phyloP scores from a whole-genome alignment of 495 filamentous ascomycete genomes.

The Talaromyces ruber region DNA sequence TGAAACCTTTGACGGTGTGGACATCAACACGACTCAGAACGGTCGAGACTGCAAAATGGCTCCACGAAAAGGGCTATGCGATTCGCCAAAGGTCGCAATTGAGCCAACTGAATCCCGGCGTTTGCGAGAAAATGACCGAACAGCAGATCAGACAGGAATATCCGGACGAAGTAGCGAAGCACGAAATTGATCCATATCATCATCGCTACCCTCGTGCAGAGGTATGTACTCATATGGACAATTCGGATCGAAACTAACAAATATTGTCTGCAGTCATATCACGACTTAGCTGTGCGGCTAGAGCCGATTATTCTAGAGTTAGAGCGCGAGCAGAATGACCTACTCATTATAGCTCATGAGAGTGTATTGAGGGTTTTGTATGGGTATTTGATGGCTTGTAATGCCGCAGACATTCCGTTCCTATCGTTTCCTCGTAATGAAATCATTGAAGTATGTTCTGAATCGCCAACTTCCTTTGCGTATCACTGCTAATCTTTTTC shows the following conservation, averaged over 20 bases:
- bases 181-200: constrained; percentile 93
- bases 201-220: constrained; percentile 94
- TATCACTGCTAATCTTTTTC: constrained; percentile 7
- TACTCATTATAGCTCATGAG: constrained; percentile 97
- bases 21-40: constrained; percentile 86
- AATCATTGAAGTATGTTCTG: constrained; percentile 70
- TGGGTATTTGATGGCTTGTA: constrained; percentile 97
- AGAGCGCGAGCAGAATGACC: constrained; percentile 92
- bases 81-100: constrained; percentile 89
- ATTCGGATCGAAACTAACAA: constrained; percentile 12
- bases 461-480: not conserved
- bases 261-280: constrained; percentile 65
- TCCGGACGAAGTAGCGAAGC: constrained; percentile 84
- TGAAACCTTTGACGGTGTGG: constrained; percentile 85
- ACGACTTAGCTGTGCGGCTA: constrained; percentile 94
- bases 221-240: constrained; percentile 38
- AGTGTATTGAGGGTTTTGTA: constrained; percentile 93
- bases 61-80: constrained; percentile 69
- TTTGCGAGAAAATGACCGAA: constrained; percentile 87
- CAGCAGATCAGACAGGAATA: constrained; percentile 69
- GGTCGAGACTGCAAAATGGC: constrained; percentile 78
- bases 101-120: constrained; percentile 92
- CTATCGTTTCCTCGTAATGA: constrained; percentile 93
- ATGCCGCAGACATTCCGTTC: constrained; percentile 88
- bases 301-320: constrained; percentile 98